phyloP scores from a whole-genome alignment of 2,329 filamentous ascomycete genomes.

The Hypocrella siamensis region DNA sequence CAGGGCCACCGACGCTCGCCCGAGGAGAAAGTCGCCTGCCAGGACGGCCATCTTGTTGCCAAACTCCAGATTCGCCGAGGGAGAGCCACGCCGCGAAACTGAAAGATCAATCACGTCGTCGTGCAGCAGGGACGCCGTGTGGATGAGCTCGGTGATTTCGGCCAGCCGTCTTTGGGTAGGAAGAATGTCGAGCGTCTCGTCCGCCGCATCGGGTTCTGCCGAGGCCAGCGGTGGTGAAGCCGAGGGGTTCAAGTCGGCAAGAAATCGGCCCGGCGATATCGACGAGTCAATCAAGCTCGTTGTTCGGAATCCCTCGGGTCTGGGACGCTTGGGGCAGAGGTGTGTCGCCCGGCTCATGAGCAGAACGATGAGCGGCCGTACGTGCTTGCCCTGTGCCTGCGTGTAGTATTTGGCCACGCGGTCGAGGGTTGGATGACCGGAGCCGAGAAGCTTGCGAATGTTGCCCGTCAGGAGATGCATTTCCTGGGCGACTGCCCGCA shows the following conservation, averaged over 20 bases:
- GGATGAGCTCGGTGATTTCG: slow-evolving; percentile 94
- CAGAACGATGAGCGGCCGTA: slow-evolving; percentile 84
- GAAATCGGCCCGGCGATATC: slow-evolving; percentile 38
- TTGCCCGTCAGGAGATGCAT: slow-evolving; percentile 93
- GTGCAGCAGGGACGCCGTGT: slow-evolving; percentile 89
- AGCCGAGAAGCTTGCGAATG: slow-evolving; percentile 82
- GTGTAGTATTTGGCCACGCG: slow-evolving; percentile 98
- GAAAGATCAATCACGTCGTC: slow-evolving; percentile 98
- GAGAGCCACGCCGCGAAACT: slow-evolving; percentile 63
- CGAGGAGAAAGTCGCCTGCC: slow-evolving; percentile 90
- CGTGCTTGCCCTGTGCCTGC: slow-evolving; percentile 89
- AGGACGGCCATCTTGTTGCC: slow-evolving; percentile 99
- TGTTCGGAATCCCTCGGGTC: slow-evolving; percentile 23
- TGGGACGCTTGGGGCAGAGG: slow-evolving; percentile 46
- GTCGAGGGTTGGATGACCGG: slow-evolving; percentile 85
- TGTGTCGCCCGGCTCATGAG: slow-evolving; percentile 92
- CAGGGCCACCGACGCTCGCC: slow-evolving; percentile 82
- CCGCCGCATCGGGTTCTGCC: slow-evolving; percentile 18
- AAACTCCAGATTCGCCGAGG: slow-evolving; percentile 86
- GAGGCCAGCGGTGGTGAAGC: slow-evolving; percentile 26
- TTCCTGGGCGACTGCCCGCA: slow-evolving; percentile 85
- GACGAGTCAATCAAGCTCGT: slow-evolving; percentile 33
- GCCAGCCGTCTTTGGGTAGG: slow-evolving; percentile 86
- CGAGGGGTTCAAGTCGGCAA: slow-evolving; percentile 70
- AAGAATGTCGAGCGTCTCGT: slow-evolving; percentile 51